phyloP scores from a whole-genome alignment of 768 basidiomycete species.

The Phlebiopsis flavidoalba region DNA sequence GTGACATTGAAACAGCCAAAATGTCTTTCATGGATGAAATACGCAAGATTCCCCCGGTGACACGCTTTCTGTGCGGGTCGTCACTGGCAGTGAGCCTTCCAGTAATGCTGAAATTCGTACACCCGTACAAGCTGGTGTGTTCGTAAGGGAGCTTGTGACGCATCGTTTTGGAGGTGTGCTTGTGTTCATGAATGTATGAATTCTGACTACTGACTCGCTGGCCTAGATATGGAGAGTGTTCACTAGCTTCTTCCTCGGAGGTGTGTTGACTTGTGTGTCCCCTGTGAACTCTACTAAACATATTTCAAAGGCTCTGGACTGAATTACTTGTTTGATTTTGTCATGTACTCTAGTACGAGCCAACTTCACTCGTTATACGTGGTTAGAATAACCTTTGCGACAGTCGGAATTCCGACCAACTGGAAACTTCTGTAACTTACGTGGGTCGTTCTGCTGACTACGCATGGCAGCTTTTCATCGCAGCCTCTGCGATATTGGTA shows the following conservation, averaged over 20 bases:
- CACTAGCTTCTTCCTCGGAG: slow-evolving; percentile 71
- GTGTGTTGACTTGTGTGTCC: slow-evolving; percentile 24
- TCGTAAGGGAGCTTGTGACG: slow-evolving; percentile 40
- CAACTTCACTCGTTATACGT: slow-evolving; percentile 11
- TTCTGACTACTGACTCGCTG: not conserved
- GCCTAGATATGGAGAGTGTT: slow-evolving; percentile 66
- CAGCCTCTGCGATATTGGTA: slow-evolving; percentile 55
- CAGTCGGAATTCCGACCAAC: slow-evolving; percentile 60
- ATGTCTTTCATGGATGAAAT: slow-evolving; percentile 43
- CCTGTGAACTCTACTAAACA: not conserved
- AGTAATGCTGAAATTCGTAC: slow-evolving; percentile 47
- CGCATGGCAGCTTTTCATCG: slow-evolving; percentile 66
- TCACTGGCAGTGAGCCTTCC: slow-evolving; percentile 58
- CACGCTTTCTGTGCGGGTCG: slow-evolving; percentile 61
- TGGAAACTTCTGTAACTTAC: slow-evolving; percentile 52
- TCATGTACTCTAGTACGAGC: slow-evolving; percentile 63
- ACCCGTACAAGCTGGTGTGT: slow-evolving; percentile 52
- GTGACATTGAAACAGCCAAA: not conserved
- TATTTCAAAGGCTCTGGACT: slow-evolving; percentile 41
- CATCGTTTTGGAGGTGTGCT: slow-evolving; percentile 49
- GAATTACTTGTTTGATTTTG: slow-evolving; percentile 56
- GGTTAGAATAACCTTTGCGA: not conserved
- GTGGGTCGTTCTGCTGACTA: slow-evolving; percentile 61
- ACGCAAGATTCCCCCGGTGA: slow-evolving; percentile 80
- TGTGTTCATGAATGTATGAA: slow-evolving; percentile 1